These are phyloP conservation scores for Tolypocladium guangdongense DNA, from an alignment of 2,329 filamentous ascomycete genomes.

Conservation along the genomic window DNA sequence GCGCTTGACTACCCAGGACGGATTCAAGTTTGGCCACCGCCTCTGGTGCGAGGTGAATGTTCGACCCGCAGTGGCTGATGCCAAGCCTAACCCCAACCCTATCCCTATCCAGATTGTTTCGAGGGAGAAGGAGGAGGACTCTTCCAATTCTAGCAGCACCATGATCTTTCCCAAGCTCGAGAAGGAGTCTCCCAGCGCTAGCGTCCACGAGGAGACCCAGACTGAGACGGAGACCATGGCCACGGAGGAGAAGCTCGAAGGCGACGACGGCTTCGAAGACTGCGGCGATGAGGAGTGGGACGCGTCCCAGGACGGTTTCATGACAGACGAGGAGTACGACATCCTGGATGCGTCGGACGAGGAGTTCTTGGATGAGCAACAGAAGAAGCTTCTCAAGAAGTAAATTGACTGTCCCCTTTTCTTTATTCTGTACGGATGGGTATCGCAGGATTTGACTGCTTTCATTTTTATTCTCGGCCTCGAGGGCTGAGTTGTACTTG, in stretches of 20 bases:
- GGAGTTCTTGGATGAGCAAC: constrained; percentile 55
- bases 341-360: constrained; percentile 92
- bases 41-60: constrained; percentile 91
- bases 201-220: constrained; percentile 57
- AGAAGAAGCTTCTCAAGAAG: constrained; percentile 28
- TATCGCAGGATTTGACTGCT: not conserved
- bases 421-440: not conserved
- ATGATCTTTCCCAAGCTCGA: constrained; percentile 98
- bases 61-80: constrained; percentile 23
- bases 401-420: constrained; percentile 11
- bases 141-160: constrained; percentile 38
- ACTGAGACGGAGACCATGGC: constrained; percentile 41
- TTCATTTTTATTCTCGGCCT: constrained; percentile 4
- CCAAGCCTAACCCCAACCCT: constrained; percentile 12
- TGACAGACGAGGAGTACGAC: constrained; percentile 97
- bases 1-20: constrained; percentile 76
- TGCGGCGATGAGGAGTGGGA: constrained; percentile 51
- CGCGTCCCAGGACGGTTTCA: constrained; percentile 61
- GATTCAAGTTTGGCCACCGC: constrained; percentile 79
- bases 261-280: constrained; percentile 34
- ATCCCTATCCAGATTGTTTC: constrained; percentile 14
- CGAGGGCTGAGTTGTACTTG: constrained; percentile 1
- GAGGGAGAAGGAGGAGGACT: constrained; percentile 13
- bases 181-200: constrained; percentile 79
- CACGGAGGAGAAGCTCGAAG: constrained; percentile 38